Conservation (phyloP, 176 grass and related monocot species). For the Eragrostis curvula region DNA sequence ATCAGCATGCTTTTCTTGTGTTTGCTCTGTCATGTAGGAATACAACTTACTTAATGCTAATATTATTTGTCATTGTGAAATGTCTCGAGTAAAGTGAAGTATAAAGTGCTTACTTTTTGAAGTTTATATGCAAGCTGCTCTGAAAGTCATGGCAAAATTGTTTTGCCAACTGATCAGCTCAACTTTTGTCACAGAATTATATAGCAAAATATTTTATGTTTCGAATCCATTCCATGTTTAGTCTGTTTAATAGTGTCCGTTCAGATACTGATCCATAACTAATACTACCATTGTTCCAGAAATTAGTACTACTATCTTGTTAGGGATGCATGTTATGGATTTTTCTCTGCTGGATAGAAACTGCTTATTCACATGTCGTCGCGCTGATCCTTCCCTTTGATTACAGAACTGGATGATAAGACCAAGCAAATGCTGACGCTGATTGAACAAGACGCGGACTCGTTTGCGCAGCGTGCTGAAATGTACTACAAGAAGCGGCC, state of each 20-base stretch:
- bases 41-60: neutral
- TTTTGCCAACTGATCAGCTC: no score
- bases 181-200: no score
- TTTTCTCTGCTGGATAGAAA: neutral
- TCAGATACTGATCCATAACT: neutral
- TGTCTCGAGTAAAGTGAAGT: neutral
- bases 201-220: no score
- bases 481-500: constrained; percentile 96
- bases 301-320: neutral
- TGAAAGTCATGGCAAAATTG: no score
- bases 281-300: neutral
- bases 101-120: neutral
- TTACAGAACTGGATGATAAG: constrained; percentile 81
- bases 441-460: constrained; percentile 90
- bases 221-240: neutral
- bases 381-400: neutral
- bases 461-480: constrained; percentile 87
- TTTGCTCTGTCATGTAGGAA: neutral
- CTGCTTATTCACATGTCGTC: neutral
- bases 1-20: neutral
- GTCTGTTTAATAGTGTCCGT: neutral
- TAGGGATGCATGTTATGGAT: neutral
- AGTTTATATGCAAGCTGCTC: no score
- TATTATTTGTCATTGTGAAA: neutral
- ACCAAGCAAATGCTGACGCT: constrained; percentile 82